Evolutionary conservation across 352 stramenopile genomes (phyloP).

Genomic region (Pythium guiyangense): DNA sequence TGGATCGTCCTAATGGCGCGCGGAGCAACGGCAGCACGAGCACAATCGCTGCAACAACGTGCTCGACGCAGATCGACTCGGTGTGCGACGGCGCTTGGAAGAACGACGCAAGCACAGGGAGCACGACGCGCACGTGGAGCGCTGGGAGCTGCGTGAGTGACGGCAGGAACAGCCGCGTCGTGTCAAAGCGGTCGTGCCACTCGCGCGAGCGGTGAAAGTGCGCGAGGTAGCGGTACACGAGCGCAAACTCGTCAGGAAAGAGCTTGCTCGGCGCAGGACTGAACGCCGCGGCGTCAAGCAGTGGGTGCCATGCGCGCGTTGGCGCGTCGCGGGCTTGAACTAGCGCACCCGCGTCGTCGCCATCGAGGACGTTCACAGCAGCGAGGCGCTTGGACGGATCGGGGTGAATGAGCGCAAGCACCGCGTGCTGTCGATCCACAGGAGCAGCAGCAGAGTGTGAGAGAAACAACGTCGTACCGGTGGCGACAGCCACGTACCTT

Average conservation of each 20-base stretch:
- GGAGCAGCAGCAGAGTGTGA: neutral
- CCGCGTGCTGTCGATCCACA: slow-evolving; percentile 18
- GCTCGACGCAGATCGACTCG: slow-evolving; percentile 33
- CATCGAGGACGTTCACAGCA: slow-evolving; percentile 25
- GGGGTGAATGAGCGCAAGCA: slow-evolving; percentile 46
- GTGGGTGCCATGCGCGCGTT: neutral
- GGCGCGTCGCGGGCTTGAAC: slow-evolving; percentile 3
- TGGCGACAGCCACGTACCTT: slow-evolving; percentile 25
- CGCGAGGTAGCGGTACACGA: slow-evolving; percentile 43
- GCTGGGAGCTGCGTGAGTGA: slow-evolving; percentile 35
- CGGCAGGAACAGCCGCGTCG: slow-evolving; percentile 24
- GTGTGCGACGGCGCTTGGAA: slow-evolving; percentile 42
- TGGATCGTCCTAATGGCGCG: slow-evolving; percentile 30
- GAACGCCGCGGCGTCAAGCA: slow-evolving; percentile 1
- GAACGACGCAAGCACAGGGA: slow-evolving; percentile 50
- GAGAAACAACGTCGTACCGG: neutral
- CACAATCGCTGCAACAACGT: slow-evolving; percentile 46
- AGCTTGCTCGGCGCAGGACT: slow-evolving; percentile 23
- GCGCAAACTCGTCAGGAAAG: slow-evolving; percentile 38
- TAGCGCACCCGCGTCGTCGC: slow-evolving; percentile 19
- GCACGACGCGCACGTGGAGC: slow-evolving; percentile 35
- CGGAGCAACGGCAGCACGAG: slow-evolving; percentile 49
- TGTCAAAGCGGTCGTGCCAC: slow-evolving; percentile 43
- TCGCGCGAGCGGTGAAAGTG: slow-evolving; percentile 28
- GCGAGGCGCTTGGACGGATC: slow-evolving; percentile 31